Evolutionary conservation across 2,329 filamentous ascomycete genomes (phyloP).

Genomic region (Fusarium praegraminearum): DNA sequence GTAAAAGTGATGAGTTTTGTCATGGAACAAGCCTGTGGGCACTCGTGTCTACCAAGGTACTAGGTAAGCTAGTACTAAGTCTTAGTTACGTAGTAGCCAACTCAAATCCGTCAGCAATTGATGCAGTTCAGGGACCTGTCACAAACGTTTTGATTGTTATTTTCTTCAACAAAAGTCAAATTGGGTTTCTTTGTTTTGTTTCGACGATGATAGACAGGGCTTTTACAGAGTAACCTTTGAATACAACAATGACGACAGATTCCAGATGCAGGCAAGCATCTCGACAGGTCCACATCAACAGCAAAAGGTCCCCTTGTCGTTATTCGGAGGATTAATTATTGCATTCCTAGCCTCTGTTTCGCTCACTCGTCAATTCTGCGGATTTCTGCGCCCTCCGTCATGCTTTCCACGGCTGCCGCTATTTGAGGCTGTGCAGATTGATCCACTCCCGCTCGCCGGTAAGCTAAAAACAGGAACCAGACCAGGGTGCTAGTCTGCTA

Average conservation of each 20-base stretch:
- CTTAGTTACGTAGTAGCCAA: not conserved
- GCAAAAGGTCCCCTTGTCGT: conserved; percentile 20
- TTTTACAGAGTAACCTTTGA: not conserved
- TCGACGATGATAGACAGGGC: conserved; percentile 17
- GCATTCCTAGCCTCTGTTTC: not conserved
- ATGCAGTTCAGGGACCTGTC: not conserved
- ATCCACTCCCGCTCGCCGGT: conserved; percentile 32
- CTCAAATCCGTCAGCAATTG: conserved; percentile 5
- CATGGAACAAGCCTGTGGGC: not conserved
- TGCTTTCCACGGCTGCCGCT: conserved; percentile 26
- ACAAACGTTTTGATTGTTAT: conserved; percentile 7
- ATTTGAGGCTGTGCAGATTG: conserved; percentile 40
- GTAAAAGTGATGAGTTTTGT: conserved; percentile 15
- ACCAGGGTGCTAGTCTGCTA: conserved; percentile 27
- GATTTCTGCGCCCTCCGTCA: conserved; percentile 17
- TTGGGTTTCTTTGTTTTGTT: conserved; percentile 13
- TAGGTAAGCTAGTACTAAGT: no score
- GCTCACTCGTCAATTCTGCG: not conserved
- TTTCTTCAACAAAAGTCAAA: conserved; percentile 6
- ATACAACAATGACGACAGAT: conserved; percentile 23
- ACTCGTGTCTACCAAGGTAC: no score
- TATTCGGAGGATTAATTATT: conserved; percentile 23
- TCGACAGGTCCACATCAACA: conserved; percentile 23
- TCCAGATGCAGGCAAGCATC: conserved; percentile 31
- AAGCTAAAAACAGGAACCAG: conserved; percentile 42